These are phyloP conservation scores for Grosmannia clavigera DNA, from an alignment of 2,329 filamentous ascomycete genomes.

Conservation along the genomic window DNA sequence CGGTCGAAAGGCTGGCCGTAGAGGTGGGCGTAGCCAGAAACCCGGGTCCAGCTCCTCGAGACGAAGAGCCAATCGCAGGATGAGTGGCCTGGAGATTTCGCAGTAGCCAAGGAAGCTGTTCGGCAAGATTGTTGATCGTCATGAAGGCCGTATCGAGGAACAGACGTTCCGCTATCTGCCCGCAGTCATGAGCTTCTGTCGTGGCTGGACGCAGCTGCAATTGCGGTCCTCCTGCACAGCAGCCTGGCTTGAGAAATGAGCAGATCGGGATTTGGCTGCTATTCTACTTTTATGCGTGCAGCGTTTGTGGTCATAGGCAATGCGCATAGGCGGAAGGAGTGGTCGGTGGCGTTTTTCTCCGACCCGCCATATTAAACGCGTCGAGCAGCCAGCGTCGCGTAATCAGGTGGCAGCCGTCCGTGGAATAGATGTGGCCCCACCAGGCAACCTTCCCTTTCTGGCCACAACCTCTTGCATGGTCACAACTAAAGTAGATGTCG, in stretches of 20 bases:
- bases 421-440: neutral
- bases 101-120: slow-evolving; percentile 46
- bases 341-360: slow-evolving; percentile 10
- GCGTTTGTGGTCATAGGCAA: neutral
- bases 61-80: neutral
- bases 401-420: slow-evolving; percentile 1
- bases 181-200: slow-evolving; percentile 13
- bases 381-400: slow-evolving; percentile 4
- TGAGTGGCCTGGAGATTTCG: slow-evolving; percentile 28
- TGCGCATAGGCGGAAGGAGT: neutral
- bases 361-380: slow-evolving; percentile 9
- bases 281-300: neutral
- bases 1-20: neutral
- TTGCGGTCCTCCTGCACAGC: neutral
- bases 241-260: neutral
- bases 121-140: slow-evolving; percentile 48
- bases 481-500: neutral
- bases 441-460: neutral
- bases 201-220: neutral
- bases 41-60: neutral
- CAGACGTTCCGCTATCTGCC: slow-evolving; percentile 17
- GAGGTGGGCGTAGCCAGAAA: neutral
- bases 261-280: neutral
- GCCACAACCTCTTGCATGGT: neutral
- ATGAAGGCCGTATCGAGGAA: slow-evolving; percentile 35